Evolutionary conservation across 1,284 basidiomycete species (phyloP), one percentile per base, ranked within the genome.

Genomic region (Rhodotorula sp.): DNA sequence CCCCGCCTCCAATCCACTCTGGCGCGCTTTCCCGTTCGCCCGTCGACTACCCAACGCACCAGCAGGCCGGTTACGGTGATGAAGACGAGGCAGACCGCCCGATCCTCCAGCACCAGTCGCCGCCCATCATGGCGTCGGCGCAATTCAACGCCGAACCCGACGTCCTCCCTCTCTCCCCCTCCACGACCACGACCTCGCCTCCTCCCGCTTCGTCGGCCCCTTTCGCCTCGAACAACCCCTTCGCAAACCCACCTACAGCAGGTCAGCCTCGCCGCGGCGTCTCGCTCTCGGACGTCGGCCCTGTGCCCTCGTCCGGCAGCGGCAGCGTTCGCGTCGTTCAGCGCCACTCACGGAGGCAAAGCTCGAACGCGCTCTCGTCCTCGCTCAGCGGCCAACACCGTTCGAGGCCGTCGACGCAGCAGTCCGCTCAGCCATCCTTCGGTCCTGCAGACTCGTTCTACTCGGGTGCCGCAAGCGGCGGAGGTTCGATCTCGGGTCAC

Each of bases 271-370:
- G 58, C 58, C 54, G 81, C 78, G 91, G 91, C 44, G 84, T 94
- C 46, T 88, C 87, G 62, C 80, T 94, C 67, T 85, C 86, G 59
- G 92, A 94, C 76, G 83, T 85, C 73, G 92, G 92, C 22, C 90
- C 90, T 58, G 89, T 92, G 4, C 87, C 89, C 57, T 85, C 85
- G 39, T 30, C n/a, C 29, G 7, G 13, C 24, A 86, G 88, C 10
- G 88, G 90, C 8, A 88, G 87, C 51, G 57, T 70, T 11, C 63
- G 73, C 2, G 56, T 66, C 9, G 68, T 73, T 6, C 68, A 74
- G 65, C 70, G 73, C 24, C 46, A 48, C 20, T 55, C 55, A 24
- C 67, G 62, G 34, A 62, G 62, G 19, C 34, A 52, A 20, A 56
- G 34, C 32, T 60, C 48, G 19, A n/a, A 34, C 34, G 53, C 22